phyloP scores from a whole-genome alignment of 1,139 yeast species.

The Suhomyces atakaporum region DNA sequence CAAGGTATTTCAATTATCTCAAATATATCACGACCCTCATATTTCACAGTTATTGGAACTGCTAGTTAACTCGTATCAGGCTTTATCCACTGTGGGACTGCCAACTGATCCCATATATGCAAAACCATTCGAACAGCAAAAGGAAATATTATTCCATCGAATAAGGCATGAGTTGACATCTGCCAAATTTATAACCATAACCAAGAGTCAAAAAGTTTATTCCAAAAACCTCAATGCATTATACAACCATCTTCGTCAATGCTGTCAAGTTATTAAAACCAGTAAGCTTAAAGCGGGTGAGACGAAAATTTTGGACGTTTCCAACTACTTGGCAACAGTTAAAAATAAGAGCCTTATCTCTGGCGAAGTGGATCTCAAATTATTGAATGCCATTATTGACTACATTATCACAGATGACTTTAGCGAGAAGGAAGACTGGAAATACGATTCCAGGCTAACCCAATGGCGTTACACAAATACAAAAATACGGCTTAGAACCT shows the following conservation, averaged over 20 bases:
- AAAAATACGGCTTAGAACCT: too few relatives aligned
- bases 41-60: slow-evolving; percentile 27
- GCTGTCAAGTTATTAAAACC: slow-evolving; percentile 14
- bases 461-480: slow-evolving; percentile 26
- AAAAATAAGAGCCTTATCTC: slow-evolving; percentile 16
- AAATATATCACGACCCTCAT: slow-evolving; percentile 26
- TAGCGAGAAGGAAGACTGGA: slow-evolving; percentile 25
- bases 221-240: slow-evolving; percentile 19
- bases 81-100: background rate
- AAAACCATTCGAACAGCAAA: slow-evolving; percentile 6
- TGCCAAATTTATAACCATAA: slow-evolving; percentile 24
- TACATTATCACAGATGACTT: slow-evolving; percentile 23
- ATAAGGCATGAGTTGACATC: slow-evolving; percentile 13
- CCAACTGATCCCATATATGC: slow-evolving; percentile 1
- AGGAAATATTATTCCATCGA: slow-evolving; percentile 11
- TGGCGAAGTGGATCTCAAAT: slow-evolving; percentile 20
- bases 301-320: slow-evolving; percentile 8
- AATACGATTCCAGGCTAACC: slow-evolving; percentile 20
- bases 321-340: slow-evolving; percentile 7
- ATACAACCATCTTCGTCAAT: slow-evolving; percentile 19
- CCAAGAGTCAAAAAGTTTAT: slow-evolving; percentile 26
- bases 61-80: slow-evolving; percentile 15
- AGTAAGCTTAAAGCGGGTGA: slow-evolving; percentile 2
- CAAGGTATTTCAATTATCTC: slow-evolving; percentile 24
- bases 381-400: slow-evolving; percentile 32